phyloP scores from a whole-genome alignment of 1,284 basidiomycete species.

The Trichosporon sp. region DNA sequence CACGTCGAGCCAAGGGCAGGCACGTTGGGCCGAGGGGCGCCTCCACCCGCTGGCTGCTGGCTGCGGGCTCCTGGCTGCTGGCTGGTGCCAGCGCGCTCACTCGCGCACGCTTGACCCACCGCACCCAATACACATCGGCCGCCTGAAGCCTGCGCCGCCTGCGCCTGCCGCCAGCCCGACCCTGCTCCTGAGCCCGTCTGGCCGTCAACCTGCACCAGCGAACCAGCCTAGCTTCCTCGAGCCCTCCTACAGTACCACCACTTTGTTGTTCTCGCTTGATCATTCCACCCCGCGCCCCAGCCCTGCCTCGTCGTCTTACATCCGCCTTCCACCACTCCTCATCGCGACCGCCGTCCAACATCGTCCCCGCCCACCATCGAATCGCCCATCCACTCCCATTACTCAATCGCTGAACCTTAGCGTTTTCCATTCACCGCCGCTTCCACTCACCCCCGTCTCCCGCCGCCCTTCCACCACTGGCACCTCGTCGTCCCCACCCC shows the following conservation, averaged over 20 bases:
- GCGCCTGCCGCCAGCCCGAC: neutral
- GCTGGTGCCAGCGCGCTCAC: too few relatives aligned
- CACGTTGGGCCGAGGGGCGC: neutral
- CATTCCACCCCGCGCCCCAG: neutral
- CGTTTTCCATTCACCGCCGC: constrained; percentile 3
- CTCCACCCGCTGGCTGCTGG: neutral
- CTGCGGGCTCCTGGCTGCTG: too few relatives aligned
- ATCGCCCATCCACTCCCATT: constrained; percentile 1
- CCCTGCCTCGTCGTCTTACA: neutral
- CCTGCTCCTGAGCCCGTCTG: neutral
- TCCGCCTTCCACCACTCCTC: neutral
- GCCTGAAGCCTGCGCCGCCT: neutral
- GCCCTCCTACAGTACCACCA: neutral
- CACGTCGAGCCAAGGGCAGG: neutral
- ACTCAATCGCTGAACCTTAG: neutral
- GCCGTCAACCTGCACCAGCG: neutral
- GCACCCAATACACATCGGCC: neutral
- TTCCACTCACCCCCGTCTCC: neutral
- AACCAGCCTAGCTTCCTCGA: neutral
- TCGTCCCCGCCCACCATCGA: neutral
- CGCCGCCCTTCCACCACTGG: neutral
- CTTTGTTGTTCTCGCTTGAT: constrained; percentile 1
- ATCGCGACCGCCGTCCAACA: neutral
- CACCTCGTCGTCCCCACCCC: neutral
- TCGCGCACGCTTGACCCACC: too few relatives aligned